Evolutionary conservation across 2,329 filamentous ascomycete species (phyloP), one percentile per base, ranked within the genome.

Genomic region (Penicillium glabrum): DNA sequence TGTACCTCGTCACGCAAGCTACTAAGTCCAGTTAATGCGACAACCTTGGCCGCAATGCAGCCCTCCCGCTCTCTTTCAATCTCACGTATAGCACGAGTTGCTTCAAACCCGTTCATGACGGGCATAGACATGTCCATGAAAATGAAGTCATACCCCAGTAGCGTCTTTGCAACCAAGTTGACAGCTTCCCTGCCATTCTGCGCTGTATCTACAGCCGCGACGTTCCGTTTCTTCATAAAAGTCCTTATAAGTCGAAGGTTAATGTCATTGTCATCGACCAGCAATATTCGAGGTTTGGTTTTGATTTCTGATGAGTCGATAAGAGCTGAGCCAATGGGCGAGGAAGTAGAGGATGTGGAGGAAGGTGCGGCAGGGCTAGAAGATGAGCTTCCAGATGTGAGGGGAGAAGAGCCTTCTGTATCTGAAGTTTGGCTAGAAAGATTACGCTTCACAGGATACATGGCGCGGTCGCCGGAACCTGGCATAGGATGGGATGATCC

Each of bases 121-220:
- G 77, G 77, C 77, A 80, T 80, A 5, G 72, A 75, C 33, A 79
- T 76, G 51, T 80, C 75, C 76, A 79, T 79, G 55, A 79, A 77
- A 54, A 79, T 74, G 39, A 77, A 68, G 55, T 78, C 73, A 51
- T 74, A 75, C 11, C 70, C 69, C 24, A 67, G 61, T 33, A 57
- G 29, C 31, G 8, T 41, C 10, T 23, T 3, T 13, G n/a, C 9
- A 11, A 41, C 37, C 10, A 21, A 23, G n/a, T 41, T 41, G 19
- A 41, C 37, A 3, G 37, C 37, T 21, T 21, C 37, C 3, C 8
- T 21, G 5, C 37, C 37, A 21, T 41, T 41, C 5, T 21, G n/a
- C 9, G 37, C 37, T 6, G n/a, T 21, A 13, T 41, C n/a, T 10
- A 39, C 16, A 13, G n/a, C 19, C 1, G 9, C 4, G 9, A 21